phyloP scores from a whole-genome alignment of 116 monocot genomes.

The Trichopus zeylanicus region DNA sequence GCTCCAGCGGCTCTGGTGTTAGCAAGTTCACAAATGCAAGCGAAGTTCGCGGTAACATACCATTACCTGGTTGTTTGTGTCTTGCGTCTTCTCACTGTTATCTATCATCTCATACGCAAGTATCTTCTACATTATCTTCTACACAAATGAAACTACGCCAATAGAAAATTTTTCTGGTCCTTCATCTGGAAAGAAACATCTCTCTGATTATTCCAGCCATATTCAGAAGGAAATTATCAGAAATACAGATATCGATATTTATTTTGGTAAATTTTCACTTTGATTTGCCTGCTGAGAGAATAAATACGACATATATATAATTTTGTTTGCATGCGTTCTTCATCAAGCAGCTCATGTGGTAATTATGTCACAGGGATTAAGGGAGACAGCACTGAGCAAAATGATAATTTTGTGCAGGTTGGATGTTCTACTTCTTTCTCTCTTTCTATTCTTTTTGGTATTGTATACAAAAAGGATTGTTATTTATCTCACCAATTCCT shows the following conservation, averaged over 20 bases:
- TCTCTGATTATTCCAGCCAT: constrained; percentile 2
- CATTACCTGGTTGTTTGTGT: neutral
- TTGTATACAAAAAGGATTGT: too few relatives aligned
- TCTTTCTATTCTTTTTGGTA: too few relatives aligned
- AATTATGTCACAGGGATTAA: constrained; percentile 8
- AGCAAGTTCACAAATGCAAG: neutral
- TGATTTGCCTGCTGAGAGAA: neutral
- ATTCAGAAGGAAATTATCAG: constrained; percentile 7
- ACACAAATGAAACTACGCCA: neutral
- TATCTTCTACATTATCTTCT: neutral
- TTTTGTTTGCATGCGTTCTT: neutral
- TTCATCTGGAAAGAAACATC: neutral
- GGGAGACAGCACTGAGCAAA: neutral
- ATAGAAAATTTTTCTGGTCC: neutral
- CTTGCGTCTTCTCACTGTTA: neutral
- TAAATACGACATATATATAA: too few relatives aligned
- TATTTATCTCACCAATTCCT: neutral
- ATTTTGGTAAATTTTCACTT: neutral
- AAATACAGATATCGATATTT: neutral
- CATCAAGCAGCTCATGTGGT: constrained; percentile 6
- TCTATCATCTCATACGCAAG: neutral
- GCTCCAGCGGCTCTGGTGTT: neutral
- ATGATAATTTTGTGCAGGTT: constrained; percentile 8
- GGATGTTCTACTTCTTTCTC: too few relatives aligned
- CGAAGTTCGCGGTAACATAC: neutral